A percentile compares a stretch with the other conserved stretches of the same genome.
These are phyloP conservation scores for Schizophyllum amplum DNA, from an alignment of 1,284 basidiomycete species.

Conservation along the genomic window DNA sequence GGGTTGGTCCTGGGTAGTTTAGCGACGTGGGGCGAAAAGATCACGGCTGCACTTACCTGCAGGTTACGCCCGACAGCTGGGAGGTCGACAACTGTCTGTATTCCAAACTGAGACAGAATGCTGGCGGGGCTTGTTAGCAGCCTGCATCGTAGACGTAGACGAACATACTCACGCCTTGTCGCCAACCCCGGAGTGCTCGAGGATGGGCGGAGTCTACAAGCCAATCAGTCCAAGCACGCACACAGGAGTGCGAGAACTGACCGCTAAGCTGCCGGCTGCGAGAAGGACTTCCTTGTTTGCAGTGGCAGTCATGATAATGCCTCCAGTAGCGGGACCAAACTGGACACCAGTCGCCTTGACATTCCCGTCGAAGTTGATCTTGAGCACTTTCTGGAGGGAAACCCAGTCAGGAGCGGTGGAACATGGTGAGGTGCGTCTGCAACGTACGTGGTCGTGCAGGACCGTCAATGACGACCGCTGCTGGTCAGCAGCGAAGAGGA, in stretches of 20 bases:
- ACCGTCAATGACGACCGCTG: conserved; percentile 24
- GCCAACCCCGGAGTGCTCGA: conserved; percentile 21
- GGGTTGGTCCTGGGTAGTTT: conserved; percentile 15
- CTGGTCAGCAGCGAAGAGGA: conserved; percentile 25
- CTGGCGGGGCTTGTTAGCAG: too few species aligned
- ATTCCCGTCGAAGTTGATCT: conserved; percentile 17
- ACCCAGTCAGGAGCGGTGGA: not conserved
- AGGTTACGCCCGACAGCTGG: conserved; percentile 20
- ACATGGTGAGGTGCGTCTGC: too few species aligned
- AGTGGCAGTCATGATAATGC: conserved; percentile 10
- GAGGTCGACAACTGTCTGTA: conserved; percentile 17
- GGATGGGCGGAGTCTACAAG: conserved; percentile 10
- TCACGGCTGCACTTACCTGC: too few species aligned
- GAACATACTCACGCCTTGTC: too few species aligned
- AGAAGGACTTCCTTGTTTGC: conserved; percentile 18
- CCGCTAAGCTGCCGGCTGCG: conserved; percentile 16
- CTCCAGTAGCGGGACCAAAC: conserved; percentile 13
- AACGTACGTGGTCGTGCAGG: conserved; percentile 20
- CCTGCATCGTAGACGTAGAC: too few species aligned
- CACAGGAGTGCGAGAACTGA: not conserved
- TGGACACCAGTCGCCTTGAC: conserved; percentile 15
- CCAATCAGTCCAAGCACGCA: too few species aligned
- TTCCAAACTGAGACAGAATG: conserved; percentile 12
- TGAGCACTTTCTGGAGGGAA: conserved; percentile 16
- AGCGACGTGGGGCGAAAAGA: too few species aligned